Conservation (phyloP, 2,329 filamentous ascomycete species). For the Laburnicola sp. region DNA sequence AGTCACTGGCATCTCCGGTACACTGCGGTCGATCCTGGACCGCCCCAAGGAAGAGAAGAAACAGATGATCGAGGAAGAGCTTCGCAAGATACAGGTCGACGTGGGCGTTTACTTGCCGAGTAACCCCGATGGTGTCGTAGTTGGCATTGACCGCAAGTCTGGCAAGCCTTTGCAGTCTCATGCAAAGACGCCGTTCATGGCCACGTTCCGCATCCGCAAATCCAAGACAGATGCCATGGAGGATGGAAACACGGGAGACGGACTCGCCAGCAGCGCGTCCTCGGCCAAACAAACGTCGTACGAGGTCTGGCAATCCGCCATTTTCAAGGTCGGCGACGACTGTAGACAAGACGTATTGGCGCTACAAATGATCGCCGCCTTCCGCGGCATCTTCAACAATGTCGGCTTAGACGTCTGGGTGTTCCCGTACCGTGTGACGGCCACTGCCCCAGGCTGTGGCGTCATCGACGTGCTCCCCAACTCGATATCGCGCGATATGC, state of each 20-base stretch:
- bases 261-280: constrained; percentile 35
- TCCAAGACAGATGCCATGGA: constrained; percentile 54
- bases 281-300: constrained; percentile 60
- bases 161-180: constrained; percentile 97
- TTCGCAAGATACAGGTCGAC: constrained; percentile 95
- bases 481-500: constrained; percentile 97
- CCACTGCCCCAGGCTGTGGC: constrained; percentile 93
- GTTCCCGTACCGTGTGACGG: constrained; percentile 95
- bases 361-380: constrained; percentile 95
- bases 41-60: constrained; percentile 94
- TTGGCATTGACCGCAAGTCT: constrained; percentile 96
- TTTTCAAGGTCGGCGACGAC: constrained; percentile 99
- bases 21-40: constrained; percentile 91
- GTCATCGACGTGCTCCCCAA: constrained; percentile 98
- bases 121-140: constrained; percentile 95
- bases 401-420: constrained; percentile 96
- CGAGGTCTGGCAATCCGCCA: constrained; percentile 98
- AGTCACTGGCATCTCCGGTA: constrained; percentile 92
- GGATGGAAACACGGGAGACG: constrained; percentile 33
- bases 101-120: constrained; percentile 96
- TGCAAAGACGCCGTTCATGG: constrained; percentile 98
- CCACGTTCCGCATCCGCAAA: constrained; percentile 95
- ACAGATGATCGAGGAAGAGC: constrained; percentile 97
- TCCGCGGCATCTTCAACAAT: constrained; percentile 93
- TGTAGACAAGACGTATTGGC: constrained; percentile 96